Evolutionary conservation across 2,329 filamentous ascomycete genomes (phyloP).

Genomic region (Alternaria consortialis): DNA sequence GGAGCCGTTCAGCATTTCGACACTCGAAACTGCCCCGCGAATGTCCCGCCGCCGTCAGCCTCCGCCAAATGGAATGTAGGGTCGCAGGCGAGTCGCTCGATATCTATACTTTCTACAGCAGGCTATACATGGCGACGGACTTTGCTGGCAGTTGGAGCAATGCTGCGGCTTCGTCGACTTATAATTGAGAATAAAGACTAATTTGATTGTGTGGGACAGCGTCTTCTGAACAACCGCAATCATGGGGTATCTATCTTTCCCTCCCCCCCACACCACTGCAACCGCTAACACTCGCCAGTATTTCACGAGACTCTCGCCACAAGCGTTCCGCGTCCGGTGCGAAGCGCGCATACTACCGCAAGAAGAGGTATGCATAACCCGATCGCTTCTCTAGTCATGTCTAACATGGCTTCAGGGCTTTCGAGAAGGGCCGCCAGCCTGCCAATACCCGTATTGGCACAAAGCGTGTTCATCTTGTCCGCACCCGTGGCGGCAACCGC

Average conservation of each 20-base stretch:
- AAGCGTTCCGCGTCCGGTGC: conserved; percentile 99
- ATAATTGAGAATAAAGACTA: conserved; percentile 33
- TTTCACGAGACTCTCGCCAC: conserved; percentile 99
- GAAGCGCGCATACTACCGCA: conserved; percentile 72
- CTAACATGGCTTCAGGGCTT: conserved; percentile 85
- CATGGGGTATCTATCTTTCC: conserved; percentile 59
- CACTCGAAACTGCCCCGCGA: conserved; percentile 19
- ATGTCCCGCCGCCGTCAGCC: conserved; percentile 20
- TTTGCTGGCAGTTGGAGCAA: conserved; percentile 10
- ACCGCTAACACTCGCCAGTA: conserved; percentile 67
- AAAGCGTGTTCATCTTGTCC: conserved; percentile 96
- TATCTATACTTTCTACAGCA: conserved; percentile 25
- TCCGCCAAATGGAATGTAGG: conserved; percentile 26
- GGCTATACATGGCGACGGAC: conserved; percentile 9
- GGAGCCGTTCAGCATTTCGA: conserved; percentile 29
- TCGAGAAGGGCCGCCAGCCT: conserved; percentile 99
- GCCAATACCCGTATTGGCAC: conserved; percentile 99
- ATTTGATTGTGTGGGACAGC: conserved; percentile 38
- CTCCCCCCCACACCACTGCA: conserved; percentile 10
- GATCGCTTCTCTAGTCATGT: conserved; percentile 71
- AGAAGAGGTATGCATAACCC: conserved; percentile 68
- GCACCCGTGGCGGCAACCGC: conserved; percentile 97
- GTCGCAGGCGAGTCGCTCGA: conserved; percentile 33
- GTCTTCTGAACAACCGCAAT: conserved; percentile 60
- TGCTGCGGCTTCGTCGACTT: conserved; percentile 23